These are phyloP conservation scores for Cnidoscolus chayamansa DNA, from an alignment of 441 rosid species.

Conservation along the genomic window DNA sequence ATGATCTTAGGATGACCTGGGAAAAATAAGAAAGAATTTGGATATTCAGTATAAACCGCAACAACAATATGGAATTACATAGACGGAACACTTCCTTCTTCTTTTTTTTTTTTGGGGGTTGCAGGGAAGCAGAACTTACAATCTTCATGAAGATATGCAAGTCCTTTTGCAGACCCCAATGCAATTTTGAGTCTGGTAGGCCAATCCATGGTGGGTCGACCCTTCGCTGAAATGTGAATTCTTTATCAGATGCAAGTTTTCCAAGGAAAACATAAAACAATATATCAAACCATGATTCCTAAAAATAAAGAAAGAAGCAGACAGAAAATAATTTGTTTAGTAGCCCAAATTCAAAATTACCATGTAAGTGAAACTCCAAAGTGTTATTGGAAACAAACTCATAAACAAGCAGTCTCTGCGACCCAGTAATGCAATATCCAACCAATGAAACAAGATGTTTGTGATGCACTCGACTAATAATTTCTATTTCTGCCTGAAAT, in stretches of 20 bases:
- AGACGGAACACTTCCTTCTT: neutral
- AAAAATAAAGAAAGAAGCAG: neutral
- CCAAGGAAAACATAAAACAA: neutral
- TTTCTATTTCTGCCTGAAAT: slow-evolving; percentile 96
- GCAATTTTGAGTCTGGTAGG: slow-evolving; percentile 76
- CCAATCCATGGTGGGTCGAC: slow-evolving; percentile 90
- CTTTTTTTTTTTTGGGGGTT: neutral
- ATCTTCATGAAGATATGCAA: slow-evolving; percentile 97
- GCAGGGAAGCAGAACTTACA: slow-evolving; percentile 43
- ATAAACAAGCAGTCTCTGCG: slow-evolving; percentile 80
- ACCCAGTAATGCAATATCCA: slow-evolving; percentile 82
- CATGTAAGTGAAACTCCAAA: slow-evolving; percentile 90
- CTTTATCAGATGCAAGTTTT: slow-evolving; percentile 18
- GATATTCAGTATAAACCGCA: neutral
- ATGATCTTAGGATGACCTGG: slow-evolving; percentile 97
- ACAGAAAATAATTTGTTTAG: neutral
- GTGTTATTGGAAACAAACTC: slow-evolving; percentile 95
- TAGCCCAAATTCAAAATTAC: slow-evolving; percentile 33
- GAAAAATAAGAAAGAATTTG: slow-evolving; percentile 11
- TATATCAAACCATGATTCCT: too few species aligned
- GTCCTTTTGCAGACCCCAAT: slow-evolving; percentile 94
- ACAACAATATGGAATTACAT: neutral
- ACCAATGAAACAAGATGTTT: slow-evolving; percentile 92
- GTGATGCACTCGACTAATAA: slow-evolving; percentile 94
- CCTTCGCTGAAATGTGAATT: slow-evolving; percentile 53